phyloP scores from a whole-genome alignment of 495 filamentous ascomycete genomes.

The Pyronema domesticum region DNA sequence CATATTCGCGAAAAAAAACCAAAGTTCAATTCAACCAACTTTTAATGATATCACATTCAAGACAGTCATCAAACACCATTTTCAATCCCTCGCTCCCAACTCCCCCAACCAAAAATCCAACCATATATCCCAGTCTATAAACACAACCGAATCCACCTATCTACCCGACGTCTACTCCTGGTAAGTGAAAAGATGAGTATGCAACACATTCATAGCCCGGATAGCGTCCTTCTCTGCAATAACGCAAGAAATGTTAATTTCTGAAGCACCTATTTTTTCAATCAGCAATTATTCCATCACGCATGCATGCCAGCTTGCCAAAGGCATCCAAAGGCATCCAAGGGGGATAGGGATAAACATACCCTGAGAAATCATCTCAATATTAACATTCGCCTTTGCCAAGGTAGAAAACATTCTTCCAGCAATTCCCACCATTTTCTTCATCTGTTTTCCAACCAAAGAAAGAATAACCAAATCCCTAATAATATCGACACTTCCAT shows the following conservation, averaged over 20 bases:
- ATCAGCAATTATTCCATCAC: not conserved
- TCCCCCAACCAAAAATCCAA: too few species aligned
- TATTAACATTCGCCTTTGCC: conserved; percentile 77
- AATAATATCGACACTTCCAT: conserved; percentile 75
- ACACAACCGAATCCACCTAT: too few species aligned
- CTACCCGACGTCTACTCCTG: not conserved
- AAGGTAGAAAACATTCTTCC: conserved; percentile 85
- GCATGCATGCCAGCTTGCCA: not conserved
- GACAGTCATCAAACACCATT: too few species aligned
- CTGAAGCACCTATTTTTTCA: conserved; percentile 51
- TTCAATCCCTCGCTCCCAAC: too few species aligned
- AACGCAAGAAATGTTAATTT: conserved; percentile 98
- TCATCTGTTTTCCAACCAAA: conserved; percentile 85
- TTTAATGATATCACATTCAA: too few species aligned
- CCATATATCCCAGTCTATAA: too few species aligned
- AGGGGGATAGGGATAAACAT: conserved; percentile 4
- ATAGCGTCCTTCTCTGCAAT: conserved; percentile 83
- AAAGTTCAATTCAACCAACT: too few species aligned
- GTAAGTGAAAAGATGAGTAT: conserved; percentile 65
- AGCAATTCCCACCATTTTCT: conserved; percentile 84
- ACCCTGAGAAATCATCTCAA: conserved; percentile 98
- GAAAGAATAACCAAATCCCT: conserved; percentile 83
- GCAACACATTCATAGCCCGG: conserved; percentile 83
- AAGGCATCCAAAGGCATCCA: too few species aligned
- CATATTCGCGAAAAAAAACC: too few species aligned